Percentiles rank a stretch among this genome's conserved stretches.
These are phyloP conservation scores for Raffaelea albimanens DNA, from an alignment of 2,329 filamentous ascomycete genomes.

Conservation along the genomic window DNA sequence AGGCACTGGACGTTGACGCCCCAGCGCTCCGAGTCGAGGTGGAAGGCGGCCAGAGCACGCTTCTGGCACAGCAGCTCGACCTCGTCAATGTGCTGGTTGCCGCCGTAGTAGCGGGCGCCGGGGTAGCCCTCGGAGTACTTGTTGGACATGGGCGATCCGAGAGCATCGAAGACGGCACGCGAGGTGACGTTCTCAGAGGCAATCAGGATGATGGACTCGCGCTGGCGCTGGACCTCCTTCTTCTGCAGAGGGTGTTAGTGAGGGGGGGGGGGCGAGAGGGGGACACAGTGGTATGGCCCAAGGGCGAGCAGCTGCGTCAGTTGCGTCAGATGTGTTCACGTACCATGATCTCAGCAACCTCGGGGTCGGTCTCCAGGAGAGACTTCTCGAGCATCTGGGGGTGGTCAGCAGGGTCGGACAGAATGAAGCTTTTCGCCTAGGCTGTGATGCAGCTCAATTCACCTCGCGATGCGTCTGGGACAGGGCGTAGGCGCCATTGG, in stretches of 20 bases:
- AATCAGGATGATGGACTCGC: constrained; percentile 97
- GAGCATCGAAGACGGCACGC: constrained; percentile 92
- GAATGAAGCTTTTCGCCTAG: too few relatives aligned
- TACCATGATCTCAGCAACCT: constrained; percentile 97
- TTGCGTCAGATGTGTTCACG: too few relatives aligned
- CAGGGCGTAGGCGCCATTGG: constrained; percentile 23
- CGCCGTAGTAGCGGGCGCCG: constrained; percentile 96
- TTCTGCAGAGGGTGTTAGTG: constrained; percentile 41
- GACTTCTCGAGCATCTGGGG: constrained; percentile 87
- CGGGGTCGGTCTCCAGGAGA: constrained; percentile 81
- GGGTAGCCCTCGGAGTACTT: constrained; percentile 99
- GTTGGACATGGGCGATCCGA: constrained; percentile 93
- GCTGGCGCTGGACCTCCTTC: constrained; percentile 91
- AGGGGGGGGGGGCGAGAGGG: neutral
- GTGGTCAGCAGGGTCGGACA: constrained; percentile 17
- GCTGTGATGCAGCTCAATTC: constrained; percentile 1
- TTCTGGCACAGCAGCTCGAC: constrained; percentile 93
- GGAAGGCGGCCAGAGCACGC: constrained; percentile 86
- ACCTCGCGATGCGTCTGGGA: constrained; percentile 13
- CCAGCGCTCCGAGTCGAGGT: constrained; percentile 81
- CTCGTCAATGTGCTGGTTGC: constrained; percentile 97
- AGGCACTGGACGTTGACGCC: constrained; percentile 97
- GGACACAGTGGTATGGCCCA: neutral
- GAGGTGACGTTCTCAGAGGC: constrained; percentile 99
- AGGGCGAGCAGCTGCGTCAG: too few relatives aligned